These are phyloP conservation scores for Rusavskia elegans DNA, from an alignment of 495 filamentous ascomycete genomes.

Conservation along the genomic window DNA sequence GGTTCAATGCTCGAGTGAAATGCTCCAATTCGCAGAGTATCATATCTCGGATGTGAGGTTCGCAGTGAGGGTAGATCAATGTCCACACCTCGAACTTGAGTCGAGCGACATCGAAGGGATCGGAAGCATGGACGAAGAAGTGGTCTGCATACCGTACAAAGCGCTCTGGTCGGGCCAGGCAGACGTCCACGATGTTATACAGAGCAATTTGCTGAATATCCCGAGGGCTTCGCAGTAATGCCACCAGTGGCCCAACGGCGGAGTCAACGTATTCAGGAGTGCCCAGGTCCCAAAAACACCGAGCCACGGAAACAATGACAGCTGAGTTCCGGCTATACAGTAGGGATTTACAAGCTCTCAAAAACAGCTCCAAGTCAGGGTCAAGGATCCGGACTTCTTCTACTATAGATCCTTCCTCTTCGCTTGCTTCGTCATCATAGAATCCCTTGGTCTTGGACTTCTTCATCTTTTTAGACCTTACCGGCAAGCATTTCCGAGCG, in stretches of 20 bases:
- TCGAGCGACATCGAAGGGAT: conserved; percentile 70
- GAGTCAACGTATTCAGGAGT: conserved; percentile 52
- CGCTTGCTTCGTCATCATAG: conserved; percentile 52
- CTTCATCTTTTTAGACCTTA: conserved; percentile 39
- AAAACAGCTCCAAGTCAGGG: conserved; percentile 66
- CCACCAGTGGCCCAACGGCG: conserved; percentile 69
- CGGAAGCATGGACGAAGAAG: conserved; percentile 68
- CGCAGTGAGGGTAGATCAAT: conserved; percentile 71
- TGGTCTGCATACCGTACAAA: conserved; percentile 77
- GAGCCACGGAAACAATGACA: conserved; percentile 73
- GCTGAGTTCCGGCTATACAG: conserved; percentile 84
- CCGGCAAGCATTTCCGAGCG: conserved; percentile 76
- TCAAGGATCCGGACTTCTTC: conserved; percentile 51
- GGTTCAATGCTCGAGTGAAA: conserved; percentile 64
- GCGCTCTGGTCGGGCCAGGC: conserved; percentile 48
- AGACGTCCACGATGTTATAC: conserved; percentile 85
- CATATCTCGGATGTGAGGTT: conserved; percentile 58
- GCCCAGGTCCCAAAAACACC: conserved; percentile 71
- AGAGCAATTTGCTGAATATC: conserved; percentile 82
- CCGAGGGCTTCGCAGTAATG: conserved; percentile 64
- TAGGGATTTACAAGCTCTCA: conserved; percentile 67
- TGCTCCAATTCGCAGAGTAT: conserved; percentile 87
- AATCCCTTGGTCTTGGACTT: conserved; percentile 47
- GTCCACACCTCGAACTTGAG: conserved; percentile 85
- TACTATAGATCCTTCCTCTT: conserved; percentile 25